These are phyloP conservation scores for Tillandsia fasciculata DNA, from an alignment of 176 grass and related monocot genomes.

Conservation along the genomic window DNA sequence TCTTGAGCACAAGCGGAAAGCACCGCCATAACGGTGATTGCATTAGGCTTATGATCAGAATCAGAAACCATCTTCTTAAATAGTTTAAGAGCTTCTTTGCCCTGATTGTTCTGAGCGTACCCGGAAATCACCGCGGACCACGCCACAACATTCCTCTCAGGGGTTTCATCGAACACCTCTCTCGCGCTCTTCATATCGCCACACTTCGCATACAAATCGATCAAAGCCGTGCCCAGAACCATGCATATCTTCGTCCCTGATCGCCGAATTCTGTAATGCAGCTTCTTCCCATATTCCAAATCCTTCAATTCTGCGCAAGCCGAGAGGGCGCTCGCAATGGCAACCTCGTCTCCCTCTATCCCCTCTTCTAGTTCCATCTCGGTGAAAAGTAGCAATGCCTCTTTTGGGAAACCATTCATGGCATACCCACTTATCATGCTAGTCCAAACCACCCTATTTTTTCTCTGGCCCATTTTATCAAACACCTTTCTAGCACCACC, in stretches of 20 bases:
- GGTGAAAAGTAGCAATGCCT: background rate
- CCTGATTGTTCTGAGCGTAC: background rate
- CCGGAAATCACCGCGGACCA: slow-evolving; percentile 7
- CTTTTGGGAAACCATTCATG: background rate
- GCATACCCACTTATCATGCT: background rate
- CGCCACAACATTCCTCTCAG: background rate
- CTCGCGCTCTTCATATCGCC: background rate
- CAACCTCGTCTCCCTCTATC: background rate
- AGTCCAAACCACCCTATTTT: background rate
- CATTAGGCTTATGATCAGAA: background rate
- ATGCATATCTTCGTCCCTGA: background rate
- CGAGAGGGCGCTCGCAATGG: background rate
- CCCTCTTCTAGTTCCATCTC: slow-evolving; percentile 5
- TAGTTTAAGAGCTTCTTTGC: background rate
- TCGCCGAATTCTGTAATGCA: background rate
- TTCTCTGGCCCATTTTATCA: background rate
- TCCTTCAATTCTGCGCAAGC: slow-evolving; percentile 1
- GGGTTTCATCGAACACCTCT: slow-evolving; percentile 1
- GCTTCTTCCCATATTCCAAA: slow-evolving; percentile 6
- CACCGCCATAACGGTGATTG: background rate
- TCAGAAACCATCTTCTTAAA: background rate
- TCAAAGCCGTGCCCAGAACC: background rate
- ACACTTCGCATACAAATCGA: background rate
- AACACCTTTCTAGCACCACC: background rate
- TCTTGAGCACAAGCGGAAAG: background rate